Conservation (phyloP, 345 rosid species). For the Odontarrhena argentea region DNA sequence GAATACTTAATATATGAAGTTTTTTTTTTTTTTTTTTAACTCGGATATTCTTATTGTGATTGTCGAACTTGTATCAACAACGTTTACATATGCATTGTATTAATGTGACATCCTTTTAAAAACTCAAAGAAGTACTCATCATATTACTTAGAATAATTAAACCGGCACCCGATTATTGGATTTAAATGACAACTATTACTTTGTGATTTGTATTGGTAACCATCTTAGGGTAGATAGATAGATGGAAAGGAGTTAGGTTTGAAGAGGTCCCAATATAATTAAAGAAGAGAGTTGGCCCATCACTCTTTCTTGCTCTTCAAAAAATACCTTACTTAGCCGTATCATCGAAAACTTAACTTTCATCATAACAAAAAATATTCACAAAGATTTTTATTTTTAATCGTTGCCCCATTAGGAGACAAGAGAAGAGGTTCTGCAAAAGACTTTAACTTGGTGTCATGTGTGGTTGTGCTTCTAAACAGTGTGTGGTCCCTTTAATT, state of each 20-base stretch:
- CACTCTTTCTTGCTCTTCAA: conserved; percentile 40
- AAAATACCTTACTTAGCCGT: conserved; percentile 42
- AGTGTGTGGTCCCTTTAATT: conserved; percentile 38
- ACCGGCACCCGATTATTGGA: background rate
- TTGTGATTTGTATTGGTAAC: conserved; percentile 21
- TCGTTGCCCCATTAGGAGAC: conserved; percentile 47
- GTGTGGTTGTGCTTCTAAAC: conserved; percentile 44
- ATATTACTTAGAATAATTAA: background rate
- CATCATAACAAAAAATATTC: conserved; percentile 19
- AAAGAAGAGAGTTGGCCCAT: conserved; percentile 39
- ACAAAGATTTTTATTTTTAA: conserved; percentile 6
- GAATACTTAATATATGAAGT: too few species aligned
- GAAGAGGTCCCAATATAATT: conserved; percentile 30
- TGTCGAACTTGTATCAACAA: background rate
- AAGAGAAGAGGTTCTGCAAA: conserved; percentile 44
- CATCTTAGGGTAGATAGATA: conserved; percentile 20
- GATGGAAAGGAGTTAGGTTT: conserved; percentile 34
- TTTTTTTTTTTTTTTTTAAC: too few species aligned
- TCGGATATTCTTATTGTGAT: background rate
- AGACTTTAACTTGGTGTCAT: conserved; percentile 43
- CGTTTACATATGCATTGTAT: background rate
- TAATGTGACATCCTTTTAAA: conserved; percentile 8
- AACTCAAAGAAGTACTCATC: background rate
- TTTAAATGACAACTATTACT: conserved; percentile 5
- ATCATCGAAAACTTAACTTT: conserved; percentile 41